A percentile compares a stretch with the other conserved stretches of the same genome.
These are phyloP conservation scores for Solanum medicagineum DNA, from an alignment of 257 asterid genomes.

Conservation along the genomic window DNA sequence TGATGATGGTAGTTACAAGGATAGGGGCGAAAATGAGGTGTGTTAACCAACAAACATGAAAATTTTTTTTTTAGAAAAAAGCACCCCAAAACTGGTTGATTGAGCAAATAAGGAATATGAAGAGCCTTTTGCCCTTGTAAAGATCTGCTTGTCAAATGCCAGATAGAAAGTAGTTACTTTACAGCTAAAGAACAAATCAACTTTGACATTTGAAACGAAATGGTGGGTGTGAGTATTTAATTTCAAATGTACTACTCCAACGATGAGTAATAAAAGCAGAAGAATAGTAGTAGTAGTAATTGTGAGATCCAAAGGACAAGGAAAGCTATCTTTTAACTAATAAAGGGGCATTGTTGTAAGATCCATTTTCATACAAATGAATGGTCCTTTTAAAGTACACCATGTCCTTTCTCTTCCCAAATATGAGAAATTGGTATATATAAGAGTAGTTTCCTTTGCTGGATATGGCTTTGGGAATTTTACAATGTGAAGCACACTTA, in stretches of 20 bases:
- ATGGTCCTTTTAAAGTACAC: not conserved
- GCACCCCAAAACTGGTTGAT: not conserved
- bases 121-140: not conserved
- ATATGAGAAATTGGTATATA: not conserved
- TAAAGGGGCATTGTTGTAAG: not conserved
- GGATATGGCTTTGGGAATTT: not conserved
- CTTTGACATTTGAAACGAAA: not conserved
- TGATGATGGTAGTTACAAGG: not conserved
- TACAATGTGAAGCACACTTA: not conserved
- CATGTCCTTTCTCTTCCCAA: not conserved
- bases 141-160: not conserved
- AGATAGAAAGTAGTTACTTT: not conserved
- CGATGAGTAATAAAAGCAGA: not conserved
- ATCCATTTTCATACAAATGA: not conserved
- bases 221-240: not conserved
- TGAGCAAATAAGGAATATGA: not conserved
- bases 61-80: not conserved
- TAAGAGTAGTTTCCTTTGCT: not conserved
- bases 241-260: not conserved
- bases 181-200: not conserved
- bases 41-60: not conserved
- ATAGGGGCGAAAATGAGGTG: not conserved
- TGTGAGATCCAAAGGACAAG: not conserved
- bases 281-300: not conserved
- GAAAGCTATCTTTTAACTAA: not conserved